Base-by-base conservation (phyloP, 2,329 filamentous ascomycete species). In the Herpomyces periplanetae region DNA sequence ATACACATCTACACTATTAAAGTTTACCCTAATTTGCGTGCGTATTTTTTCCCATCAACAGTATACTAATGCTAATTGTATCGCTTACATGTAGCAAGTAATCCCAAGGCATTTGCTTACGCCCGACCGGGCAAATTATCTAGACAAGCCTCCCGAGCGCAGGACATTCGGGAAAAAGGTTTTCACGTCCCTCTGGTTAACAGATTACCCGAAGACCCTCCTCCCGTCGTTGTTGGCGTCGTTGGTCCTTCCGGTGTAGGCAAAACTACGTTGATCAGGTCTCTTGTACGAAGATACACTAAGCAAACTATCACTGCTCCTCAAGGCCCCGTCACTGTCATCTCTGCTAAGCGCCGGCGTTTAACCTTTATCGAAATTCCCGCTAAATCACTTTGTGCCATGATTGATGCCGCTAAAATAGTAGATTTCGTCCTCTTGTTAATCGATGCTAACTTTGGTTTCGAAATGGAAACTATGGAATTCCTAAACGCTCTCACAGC, bases 401-500 rank as follows among this genome's bases (percentile, higher is more conserved):
- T 91, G 68, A 73, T 96, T 27, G 80, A 96, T 38, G 52, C 88
- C 22, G 68, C 80, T 23, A 96, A 96, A 41, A 66, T 96, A 16
- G 80, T 84, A 8, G 80, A 96, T 36, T 88, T 96, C 31, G 68
- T 91, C 4, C 49, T 96, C 19, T 51, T 96, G 22, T 80, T 96
- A 66, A 96, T 96, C 30, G 80, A 96, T 34, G 84, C 80, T 21
- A 91, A 91, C 41, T 96, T 65, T 32, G 84, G 80, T 7, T 96
- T 96, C 34, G 80, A 96, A 42, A 96, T 96, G 80, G 80, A 96
- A 48, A 96, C 80, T 0, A 96, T 96, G 80, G 80, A 96, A 40
- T 96, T 96, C 25, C 44, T 96, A 33, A 91, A 88, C 30, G 60
- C 88, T 8, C 46, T 96, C 19, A 63, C 66, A n/a, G 57, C 69